Conservation (phyloP, 768 basidiomycete genomes). For the Suillus alpinus region DNA sequence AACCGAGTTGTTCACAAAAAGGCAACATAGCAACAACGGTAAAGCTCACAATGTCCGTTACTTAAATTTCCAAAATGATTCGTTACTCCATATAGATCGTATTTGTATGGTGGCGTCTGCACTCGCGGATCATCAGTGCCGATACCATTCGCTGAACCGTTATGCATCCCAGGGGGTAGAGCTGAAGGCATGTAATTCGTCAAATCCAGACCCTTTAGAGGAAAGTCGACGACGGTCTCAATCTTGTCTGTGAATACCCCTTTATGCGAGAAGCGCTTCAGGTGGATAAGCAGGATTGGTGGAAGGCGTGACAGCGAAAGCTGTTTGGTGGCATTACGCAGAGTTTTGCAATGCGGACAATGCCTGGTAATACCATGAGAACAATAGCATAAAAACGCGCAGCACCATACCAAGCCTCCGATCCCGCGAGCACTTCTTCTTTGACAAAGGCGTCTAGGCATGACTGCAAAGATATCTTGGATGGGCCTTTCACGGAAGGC, state of each 20-base stretch:
- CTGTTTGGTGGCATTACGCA: constrained; percentile 82
- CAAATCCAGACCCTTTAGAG: constrained; percentile 56
- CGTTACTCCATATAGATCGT: constrained; percentile 93
- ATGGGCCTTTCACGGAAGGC: constrained; percentile 56
- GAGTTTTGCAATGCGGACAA: constrained; percentile 89
- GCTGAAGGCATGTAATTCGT: constrained; percentile 87
- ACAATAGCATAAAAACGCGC: background rate
- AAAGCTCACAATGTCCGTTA: constrained; percentile 86
- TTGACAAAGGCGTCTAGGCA: constrained; percentile 91
- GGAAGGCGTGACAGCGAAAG: constrained; percentile 91
- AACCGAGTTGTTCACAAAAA: background rate
- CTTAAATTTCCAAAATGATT: constrained; percentile 95
- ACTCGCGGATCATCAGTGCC: constrained; percentile 65
- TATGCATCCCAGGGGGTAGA: constrained; percentile 61
- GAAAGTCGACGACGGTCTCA: constrained; percentile 93
- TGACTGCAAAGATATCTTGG: constrained; percentile 66
- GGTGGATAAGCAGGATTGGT: constrained; percentile 86
- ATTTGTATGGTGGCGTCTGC: constrained; percentile 85
- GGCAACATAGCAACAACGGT: background rate
- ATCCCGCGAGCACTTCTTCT: constrained; percentile 86
- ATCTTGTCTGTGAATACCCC: constrained; percentile 95
- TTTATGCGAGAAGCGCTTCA: constrained; percentile 89
- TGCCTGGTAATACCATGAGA: constrained; percentile 54
- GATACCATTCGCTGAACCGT: constrained; percentile 40
- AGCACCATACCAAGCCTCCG: constrained; percentile 81